Evolutionary conservation across 2,329 filamentous ascomycete species (phyloP), one percentile per base, ranked within the genome.

Genomic region (Alternaria brassicicola): DNA sequence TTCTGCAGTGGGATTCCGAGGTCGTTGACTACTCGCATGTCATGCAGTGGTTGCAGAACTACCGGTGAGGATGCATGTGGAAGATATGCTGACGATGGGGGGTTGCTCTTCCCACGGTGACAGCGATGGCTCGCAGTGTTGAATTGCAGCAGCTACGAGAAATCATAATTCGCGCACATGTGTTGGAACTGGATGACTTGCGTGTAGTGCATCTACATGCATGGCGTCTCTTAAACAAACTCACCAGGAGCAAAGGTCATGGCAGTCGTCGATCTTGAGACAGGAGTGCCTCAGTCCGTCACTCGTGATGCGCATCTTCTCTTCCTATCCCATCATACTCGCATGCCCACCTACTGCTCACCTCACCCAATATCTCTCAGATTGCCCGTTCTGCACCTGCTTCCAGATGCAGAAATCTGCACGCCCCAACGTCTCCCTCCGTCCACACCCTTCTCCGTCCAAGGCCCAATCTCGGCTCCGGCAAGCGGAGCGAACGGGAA

Each of bases 401-500:
- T 19, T 25, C 43, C 28, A 41, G 17, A 36, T 46, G 8, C 28
- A 33, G 38, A 36, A 42, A 33, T n/a, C 12, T 10, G 28, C 2
- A 15, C 26, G n/a, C 25, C 17, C 31, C 25, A 28, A 47, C 19
- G 17, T 38, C 17, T 38, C 35, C 28, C 28, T 36, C 35, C 35
- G 10, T 38, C 35, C 35, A 38, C 28, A 46, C 28, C 28, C 8
- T 30, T 30, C 19, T 31, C 19, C 19, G 30, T 23, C 43, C 19
- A 47, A 47, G 28, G 28, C 28, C 15, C 15, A 47, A 31, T 31
- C 28, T 49, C 31, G 36, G 53, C 31, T 41, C 17, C 19, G n/a
- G 25, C 25, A 50, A 50, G 28, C 45, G 26, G 45, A 56, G 53
- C 53, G 38, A 56, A 42, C 39, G 9, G 35, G 28, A 56, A 30